phyloP scores from a whole-genome alignment of 805 yeast species.

The Candida golubevii region DNA sequence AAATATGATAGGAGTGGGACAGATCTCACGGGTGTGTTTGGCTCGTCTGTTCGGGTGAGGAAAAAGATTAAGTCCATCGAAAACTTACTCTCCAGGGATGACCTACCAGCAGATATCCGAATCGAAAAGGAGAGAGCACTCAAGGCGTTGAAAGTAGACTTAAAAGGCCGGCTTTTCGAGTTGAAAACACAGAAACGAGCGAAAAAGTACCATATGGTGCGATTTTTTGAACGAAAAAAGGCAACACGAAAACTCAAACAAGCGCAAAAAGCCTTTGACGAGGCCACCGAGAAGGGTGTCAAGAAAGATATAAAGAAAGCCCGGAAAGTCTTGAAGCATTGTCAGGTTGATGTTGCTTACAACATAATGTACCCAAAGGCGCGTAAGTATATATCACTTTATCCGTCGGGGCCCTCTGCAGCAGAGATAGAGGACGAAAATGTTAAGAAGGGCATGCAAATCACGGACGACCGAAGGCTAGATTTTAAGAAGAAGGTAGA shows the following conservation, averaged over 20 bases:
- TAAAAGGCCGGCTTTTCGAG: slow-evolving; percentile 43
- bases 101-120: slow-evolving; percentile 59
- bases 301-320: slow-evolving; percentile 40
- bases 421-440: slow-evolving; percentile 29
- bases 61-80: slow-evolving; percentile 85
- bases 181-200: slow-evolving; percentile 49
- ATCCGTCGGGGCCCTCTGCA: slow-evolving; percentile 41
- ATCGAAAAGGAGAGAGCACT: slow-evolving; percentile 73
- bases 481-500: slow-evolving; percentile 48
- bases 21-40: slow-evolving; percentile 16
- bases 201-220: slow-evolving; percentile 85
- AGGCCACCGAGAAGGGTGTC: slow-evolving; percentile 29
- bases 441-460: slow-evolving; percentile 38
- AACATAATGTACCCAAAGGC: slow-evolving; percentile 72
- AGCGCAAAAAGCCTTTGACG: slow-evolving; percentile 37
- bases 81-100: slow-evolving; percentile 59
- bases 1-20: slow-evolving; percentile 12
- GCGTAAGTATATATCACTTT: slow-evolving; percentile 75
- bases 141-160: slow-evolving; percentile 57
- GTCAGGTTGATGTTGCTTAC: slow-evolving; percentile 70
- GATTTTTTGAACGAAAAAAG: slow-evolving; percentile 87
- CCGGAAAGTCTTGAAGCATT: slow-evolving; percentile 48
- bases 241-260: slow-evolving; percentile 67
- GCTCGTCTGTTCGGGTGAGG: slow-evolving; percentile 41
- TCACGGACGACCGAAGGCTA: slow-evolving; percentile 41